These are phyloP conservation scores for Yamadazyma jaroonii DNA, from an alignment of 1,139 yeast genomes.

Conservation along the genomic window DNA sequence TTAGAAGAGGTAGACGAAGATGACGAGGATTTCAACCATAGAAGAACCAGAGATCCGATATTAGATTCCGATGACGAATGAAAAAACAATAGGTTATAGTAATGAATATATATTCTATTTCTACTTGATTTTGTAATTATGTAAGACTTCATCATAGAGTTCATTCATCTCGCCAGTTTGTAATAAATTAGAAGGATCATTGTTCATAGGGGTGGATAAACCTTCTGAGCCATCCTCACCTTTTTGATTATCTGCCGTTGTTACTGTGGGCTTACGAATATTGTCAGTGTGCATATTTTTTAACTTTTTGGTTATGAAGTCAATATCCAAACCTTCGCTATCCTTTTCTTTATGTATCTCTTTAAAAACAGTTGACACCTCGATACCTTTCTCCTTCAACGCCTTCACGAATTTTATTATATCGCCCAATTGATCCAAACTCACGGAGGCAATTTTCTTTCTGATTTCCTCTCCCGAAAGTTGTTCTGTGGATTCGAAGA, in stretches of 20 bases:
- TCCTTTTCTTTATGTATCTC: constrained; percentile 7
- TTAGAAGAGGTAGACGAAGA: constrained; percentile 42
- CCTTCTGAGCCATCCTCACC: constrained; percentile 1
- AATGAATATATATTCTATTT: not conserved
- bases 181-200: constrained; percentile 3
- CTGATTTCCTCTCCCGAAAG: constrained; percentile 55
- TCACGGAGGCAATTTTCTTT: constrained; percentile 40
- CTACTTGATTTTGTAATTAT: constrained; percentile 16
- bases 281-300: constrained; percentile 5
- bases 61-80: constrained; percentile 31
- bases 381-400: constrained; percentile 51
- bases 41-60: constrained; percentile 9
- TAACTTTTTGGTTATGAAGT: constrained; percentile 14
- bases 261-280: not conserved
- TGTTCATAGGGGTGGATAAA: constrained; percentile 8
- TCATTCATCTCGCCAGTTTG: constrained; percentile 13
- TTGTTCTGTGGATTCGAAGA: constrained; percentile 19
- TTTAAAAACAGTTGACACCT: constrained; percentile 48
- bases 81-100: not conserved
- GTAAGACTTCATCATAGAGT: constrained; percentile 16
- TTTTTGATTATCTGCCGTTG: not conserved
- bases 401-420: constrained; percentile 48
- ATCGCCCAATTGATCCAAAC: constrained; percentile 52
- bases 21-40: constrained; percentile 12
- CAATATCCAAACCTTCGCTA: constrained; percentile 12